A percentile compares a stretch with the other conserved stretches of the same genome.
Conservation (phyloP, 2,329 filamentous ascomycete genomes). For the Raffaelea deltoideospora region DNA sequence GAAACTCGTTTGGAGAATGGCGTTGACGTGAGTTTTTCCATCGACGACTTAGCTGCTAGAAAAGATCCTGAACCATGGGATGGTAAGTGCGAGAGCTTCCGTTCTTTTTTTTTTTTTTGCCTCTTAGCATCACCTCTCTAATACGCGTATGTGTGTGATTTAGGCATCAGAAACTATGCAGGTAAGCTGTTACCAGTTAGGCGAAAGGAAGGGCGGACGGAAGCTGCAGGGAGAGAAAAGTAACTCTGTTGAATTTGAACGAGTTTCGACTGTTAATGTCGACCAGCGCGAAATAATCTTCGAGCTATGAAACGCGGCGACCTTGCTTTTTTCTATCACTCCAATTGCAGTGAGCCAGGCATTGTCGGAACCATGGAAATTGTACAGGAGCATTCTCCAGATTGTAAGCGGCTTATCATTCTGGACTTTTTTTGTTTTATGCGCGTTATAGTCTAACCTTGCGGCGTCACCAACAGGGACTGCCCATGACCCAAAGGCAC, state of each 20-base stretch:
- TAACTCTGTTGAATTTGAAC: too few species aligned
- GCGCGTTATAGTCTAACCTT: too few species aligned
- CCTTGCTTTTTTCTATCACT: constrained; percentile 93
- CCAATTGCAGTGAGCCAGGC: constrained; percentile 77
- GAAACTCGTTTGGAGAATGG: constrained; percentile 77
- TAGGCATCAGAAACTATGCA: constrained; percentile 34
- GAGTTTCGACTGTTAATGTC: too few species aligned
- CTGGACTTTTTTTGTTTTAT: too few species aligned
- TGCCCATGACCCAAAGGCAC: constrained; percentile 54
- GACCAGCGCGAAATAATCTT: constrained; percentile 74
- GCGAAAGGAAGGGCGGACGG: background rate
- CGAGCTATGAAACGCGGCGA: constrained; percentile 84
- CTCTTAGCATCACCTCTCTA: too few species aligned
- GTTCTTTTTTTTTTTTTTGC: too few species aligned
- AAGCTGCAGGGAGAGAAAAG: too few species aligned
- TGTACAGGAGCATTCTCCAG: constrained; percentile 66
- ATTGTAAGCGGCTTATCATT: too few species aligned
- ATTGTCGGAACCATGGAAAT: constrained; percentile 85
- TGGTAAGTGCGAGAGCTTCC: constrained; percentile 34
- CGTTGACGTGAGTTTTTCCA: constrained; percentile 81
- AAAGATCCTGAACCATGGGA: constrained; percentile 80
- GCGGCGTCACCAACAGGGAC: constrained; percentile 38
- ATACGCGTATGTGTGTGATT: too few species aligned
- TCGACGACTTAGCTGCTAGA: constrained; percentile 67
- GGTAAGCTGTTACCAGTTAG: constrained; percentile 15